phyloP scores from a whole-genome alignment of 805 yeast genomes.

The Starmerella potacharoeniae region DNA sequence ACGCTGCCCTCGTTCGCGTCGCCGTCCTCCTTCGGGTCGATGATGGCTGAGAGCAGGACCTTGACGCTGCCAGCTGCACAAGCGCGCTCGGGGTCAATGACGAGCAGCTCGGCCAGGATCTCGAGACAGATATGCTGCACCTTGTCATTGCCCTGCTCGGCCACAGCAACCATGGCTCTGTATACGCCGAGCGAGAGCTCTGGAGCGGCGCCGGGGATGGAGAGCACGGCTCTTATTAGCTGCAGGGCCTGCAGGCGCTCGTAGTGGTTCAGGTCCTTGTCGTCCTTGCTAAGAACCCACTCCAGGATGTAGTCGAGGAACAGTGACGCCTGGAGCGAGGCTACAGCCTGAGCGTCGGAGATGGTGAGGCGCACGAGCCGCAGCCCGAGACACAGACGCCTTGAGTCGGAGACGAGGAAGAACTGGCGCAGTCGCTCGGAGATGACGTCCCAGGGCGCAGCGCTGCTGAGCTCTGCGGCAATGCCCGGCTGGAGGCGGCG shows the following conservation, averaged over 20 bases:
- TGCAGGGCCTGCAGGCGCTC: slow-evolving; percentile 74
- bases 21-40: slow-evolving; percentile 28
- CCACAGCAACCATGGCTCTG: slow-evolving; percentile 52
- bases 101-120: slow-evolving; percentile 41
- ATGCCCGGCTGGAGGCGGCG: slow-evolving; percentile 13
- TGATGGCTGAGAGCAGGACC: slow-evolving; percentile 36
- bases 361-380: slow-evolving; percentile 58
- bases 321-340: slow-evolving; percentile 41
- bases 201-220: slow-evolving; percentile 41
- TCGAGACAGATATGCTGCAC: slow-evolving; percentile 42
- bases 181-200: slow-evolving; percentile 52
- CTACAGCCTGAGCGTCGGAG: slow-evolving; percentile 42
- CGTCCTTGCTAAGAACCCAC: slow-evolving; percentile 50
- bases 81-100: slow-evolving; percentile 36
- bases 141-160: slow-evolving; percentile 44
- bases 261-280: slow-evolving; percentile 33
- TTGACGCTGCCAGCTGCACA: slow-evolving; percentile 38
- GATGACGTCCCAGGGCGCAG: slow-evolving; percentile 25
- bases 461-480: slow-evolving; percentile 7
- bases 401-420: slow-evolving; percentile 45
- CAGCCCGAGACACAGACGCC: slow-evolving; percentile 65
- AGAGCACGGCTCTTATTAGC: slow-evolving; percentile 51
- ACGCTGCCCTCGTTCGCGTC: not conserved
- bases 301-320: slow-evolving; percentile 50
- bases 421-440: slow-evolving; percentile 44